These are phyloP conservation scores for Fusarium pseudocircinatum DNA, from an alignment of 2,329 filamentous ascomycete genomes.

Conservation along the genomic window DNA sequence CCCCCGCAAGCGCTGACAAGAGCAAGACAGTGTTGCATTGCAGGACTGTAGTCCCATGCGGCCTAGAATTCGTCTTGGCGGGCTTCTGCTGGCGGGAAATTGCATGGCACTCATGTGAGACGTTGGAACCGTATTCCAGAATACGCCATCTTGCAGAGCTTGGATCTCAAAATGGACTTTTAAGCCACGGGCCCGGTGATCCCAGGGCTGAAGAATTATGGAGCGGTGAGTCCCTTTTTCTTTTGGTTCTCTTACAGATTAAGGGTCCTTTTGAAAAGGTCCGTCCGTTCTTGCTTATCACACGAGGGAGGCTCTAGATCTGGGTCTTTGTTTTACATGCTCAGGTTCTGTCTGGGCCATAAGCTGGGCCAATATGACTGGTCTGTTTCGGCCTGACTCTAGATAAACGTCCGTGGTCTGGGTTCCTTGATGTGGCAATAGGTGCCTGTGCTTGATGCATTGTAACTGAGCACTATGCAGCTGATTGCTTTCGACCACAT, in stretches of 20 bases:
- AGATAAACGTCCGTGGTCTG: not conserved
- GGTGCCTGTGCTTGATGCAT: constrained; percentile 9
- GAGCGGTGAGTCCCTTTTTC: constrained; percentile 2
- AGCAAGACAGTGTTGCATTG: constrained; percentile 8
- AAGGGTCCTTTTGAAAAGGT: constrained; percentile 9
- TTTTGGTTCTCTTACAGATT: not conserved
- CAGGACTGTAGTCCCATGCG: not conserved
- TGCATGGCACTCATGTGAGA: constrained; percentile 8
- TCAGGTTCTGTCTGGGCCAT: not conserved
- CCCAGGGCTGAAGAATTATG: constrained; percentile 14
- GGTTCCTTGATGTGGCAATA: not conserved
- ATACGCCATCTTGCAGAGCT: constrained; percentile 17
- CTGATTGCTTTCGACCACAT: constrained; percentile 14
- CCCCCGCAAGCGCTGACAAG: constrained; percentile 1
- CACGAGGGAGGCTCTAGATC: not conserved
- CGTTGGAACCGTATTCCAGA: constrained; percentile 22
- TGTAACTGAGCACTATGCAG: constrained; percentile 26
- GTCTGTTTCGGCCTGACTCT: constrained; percentile 1
- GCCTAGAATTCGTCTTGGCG: constrained; percentile 1
- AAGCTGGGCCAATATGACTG: constrained; percentile 11
- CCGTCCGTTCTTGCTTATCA: not conserved
- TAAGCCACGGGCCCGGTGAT: constrained; percentile 1
- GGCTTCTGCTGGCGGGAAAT: constrained; percentile 10
- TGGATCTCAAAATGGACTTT: constrained; percentile 9
- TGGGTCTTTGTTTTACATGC: not conserved